Evolutionary conservation across 2,329 filamentous ascomycete species (phyloP).

Genomic region (Colletotrichum liaoningense): DNA sequence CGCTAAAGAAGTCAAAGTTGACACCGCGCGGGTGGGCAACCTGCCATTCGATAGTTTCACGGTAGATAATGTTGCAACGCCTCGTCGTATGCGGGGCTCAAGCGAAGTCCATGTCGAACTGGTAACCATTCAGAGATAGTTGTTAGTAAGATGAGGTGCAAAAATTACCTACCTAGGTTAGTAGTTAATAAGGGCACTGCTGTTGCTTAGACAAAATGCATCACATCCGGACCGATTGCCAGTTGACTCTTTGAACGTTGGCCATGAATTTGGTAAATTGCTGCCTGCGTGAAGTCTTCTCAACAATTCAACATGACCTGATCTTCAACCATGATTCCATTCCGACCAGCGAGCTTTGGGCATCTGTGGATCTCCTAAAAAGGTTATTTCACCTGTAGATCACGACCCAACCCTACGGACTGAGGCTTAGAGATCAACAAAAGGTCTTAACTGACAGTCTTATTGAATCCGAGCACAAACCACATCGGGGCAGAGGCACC

Average conservation of each 20-base stretch:
- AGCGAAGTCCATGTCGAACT: background rate
- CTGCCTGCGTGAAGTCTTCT: background rate
- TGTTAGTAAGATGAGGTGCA: background rate
- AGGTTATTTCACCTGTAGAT: background rate
- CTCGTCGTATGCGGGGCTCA: background rate
- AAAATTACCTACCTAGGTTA: background rate
- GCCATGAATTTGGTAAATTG: background rate
- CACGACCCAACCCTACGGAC: constrained; percentile 12
- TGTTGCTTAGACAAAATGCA: no score
- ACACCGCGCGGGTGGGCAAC: background rate
- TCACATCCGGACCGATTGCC: no score
- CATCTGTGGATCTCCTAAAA: background rate
- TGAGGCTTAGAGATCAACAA: constrained; percentile 15
- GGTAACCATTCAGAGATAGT: background rate
- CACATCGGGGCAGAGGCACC: background rate
- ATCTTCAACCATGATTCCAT: background rate
- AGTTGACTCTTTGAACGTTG: no score
- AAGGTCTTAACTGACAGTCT: background rate
- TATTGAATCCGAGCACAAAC: background rate
- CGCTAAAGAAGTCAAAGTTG: background rate
- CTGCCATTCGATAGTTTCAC: background rate
- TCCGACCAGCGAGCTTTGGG: background rate
- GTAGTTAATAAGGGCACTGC: background rate
- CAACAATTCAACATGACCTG: background rate
- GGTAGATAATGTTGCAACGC: background rate